Evolutionary conservation across 2,329 filamentous ascomycete genomes (phyloP), one percentile per base, ranked within the genome.

Genomic region (Amesomyces nigricolor): DNA sequence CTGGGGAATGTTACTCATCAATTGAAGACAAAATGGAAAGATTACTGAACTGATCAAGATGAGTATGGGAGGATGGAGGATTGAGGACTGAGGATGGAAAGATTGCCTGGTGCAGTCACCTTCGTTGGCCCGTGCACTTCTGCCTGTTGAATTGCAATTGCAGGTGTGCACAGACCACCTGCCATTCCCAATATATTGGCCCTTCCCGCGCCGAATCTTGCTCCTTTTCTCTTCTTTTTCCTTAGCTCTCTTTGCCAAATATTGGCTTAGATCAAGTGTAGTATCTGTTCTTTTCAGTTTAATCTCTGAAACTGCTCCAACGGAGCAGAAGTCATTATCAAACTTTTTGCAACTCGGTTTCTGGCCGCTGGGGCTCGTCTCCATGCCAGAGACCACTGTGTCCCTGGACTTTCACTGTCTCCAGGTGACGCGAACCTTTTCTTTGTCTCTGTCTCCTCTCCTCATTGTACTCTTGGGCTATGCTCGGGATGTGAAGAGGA

Each of bases 221-320:
- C 5, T 19, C 52, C 35, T 57, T 40, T 58, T 71, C 72, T 74
- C 71, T 73, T 74, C 74, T 72, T 76, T 78, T 73, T 73, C 74
- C 73, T 71, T 64, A 77, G 74, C 74, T 76, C 74, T 76, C 75
- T 78, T 77, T 76, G 74, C 72, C 72, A 26, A 26, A 26, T 70
- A 76, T 77, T 82, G 79, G 83, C 83, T 88, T 87, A 89, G 87
- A 90, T 90, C 86, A 89, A 89, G 86, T 90, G 86, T 89, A 90
- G 87, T 90, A 90, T 89, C 86, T 89, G 87, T 91, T 91, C 87
- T 91, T 90, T 88, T 89, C 85, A 91, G 88, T 90, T 91, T 91
- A 91, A 91, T 90, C 85, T 87, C 87, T 91, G 87, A 87, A 88
- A 90, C 80, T 78, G 78, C 77, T 26, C 4, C 22, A 26, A 26